phyloP scores from a whole-genome alignment of 345 rosid species.

The Theobroma cacao region DNA sequence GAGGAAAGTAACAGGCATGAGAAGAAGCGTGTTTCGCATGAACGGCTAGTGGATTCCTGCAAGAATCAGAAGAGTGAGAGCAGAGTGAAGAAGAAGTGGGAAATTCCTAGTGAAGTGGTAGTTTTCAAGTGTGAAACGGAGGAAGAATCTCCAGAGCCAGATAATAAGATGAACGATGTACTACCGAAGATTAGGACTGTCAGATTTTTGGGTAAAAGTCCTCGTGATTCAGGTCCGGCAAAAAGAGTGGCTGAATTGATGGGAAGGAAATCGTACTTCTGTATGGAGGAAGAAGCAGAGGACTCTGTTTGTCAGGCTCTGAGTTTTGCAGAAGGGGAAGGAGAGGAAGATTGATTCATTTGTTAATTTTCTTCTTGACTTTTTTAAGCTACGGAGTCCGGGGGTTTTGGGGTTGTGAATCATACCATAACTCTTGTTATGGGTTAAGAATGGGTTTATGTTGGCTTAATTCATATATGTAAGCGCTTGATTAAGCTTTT shows the following conservation, averaged over 20 bases:
- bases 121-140: slow-evolving; percentile 32
- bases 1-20: slow-evolving; percentile 51
- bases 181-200: slow-evolving; percentile 74
- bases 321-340: slow-evolving; percentile 41
- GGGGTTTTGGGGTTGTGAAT: background rate
- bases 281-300: slow-evolving; percentile 25
- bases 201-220: slow-evolving; percentile 51
- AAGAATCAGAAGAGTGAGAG: slow-evolving; percentile 34
- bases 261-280: slow-evolving; percentile 53
- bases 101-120: slow-evolving; percentile 62
- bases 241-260: slow-evolving; percentile 82
- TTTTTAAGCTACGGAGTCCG: background rate
- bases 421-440: slow-evolving; percentile 28
- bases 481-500: background rate
- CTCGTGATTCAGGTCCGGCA: slow-evolving; percentile 88
- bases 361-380: background rate
- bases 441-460: slow-evolving; percentile 3
- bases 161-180: slow-evolving; percentile 23
- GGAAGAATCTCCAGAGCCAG: slow-evolving; percentile 33
- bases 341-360: slow-evolving; percentile 10
- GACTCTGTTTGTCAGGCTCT: slow-evolving; percentile 41
- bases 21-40: slow-evolving; percentile 65
- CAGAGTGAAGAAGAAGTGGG: slow-evolving; percentile 91
- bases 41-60: slow-evolving; percentile 13
- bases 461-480: background rate